Evolutionary conservation across 2,329 filamentous ascomycete genomes (phyloP), one percentile per base, ranked within the genome.

Genomic region (Penicillium sp.): DNA sequence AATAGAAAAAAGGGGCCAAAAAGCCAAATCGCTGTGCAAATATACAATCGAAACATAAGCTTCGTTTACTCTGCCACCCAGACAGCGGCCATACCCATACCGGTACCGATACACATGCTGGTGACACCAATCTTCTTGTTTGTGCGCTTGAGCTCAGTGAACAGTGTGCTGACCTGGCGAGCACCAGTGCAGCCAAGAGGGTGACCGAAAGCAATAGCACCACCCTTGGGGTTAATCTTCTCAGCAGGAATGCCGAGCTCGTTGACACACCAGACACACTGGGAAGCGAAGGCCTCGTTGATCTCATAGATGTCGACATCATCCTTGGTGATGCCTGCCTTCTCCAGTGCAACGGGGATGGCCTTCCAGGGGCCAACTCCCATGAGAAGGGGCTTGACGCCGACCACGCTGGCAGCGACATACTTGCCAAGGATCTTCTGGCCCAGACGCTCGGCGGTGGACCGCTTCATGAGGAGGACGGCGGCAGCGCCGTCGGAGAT

Each of bases 281-380:
- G 93, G 61, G 86, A 90, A 31, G 94, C 94, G 75, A 99, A 99
- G 1, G 94, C 94, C 84, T 99, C 94, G 81, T 99, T 99, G 83
- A 99, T 97, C 84, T 99, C 94, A 70, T 85, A 97, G 70, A 97
- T 93, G 73, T 97, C 94, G 30, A 99, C 91, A 65, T 97, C 93
- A 55, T 96, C 88, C 76, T 88, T 90, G 72, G 80, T 82, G 67
- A 99, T 86, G 57, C 92, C 91, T 0, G 92, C 90, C 74, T 94
- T 92, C 72, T 90, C 84, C 54, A 97, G 87, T 4, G 90, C 92
- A 72, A 92, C 89, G 62, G 94, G 94, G 69, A 99, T 97, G 55
- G 94, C 92, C 77, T 92, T 92, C 85, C 91, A 96, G 48, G 94
- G 94, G 1, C 94, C 94, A 64, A 96, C 82, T 61, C 94, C 94